Conservation (phyloP, 345 rosid genomes). For the Lenwebbia sp. region DNA sequence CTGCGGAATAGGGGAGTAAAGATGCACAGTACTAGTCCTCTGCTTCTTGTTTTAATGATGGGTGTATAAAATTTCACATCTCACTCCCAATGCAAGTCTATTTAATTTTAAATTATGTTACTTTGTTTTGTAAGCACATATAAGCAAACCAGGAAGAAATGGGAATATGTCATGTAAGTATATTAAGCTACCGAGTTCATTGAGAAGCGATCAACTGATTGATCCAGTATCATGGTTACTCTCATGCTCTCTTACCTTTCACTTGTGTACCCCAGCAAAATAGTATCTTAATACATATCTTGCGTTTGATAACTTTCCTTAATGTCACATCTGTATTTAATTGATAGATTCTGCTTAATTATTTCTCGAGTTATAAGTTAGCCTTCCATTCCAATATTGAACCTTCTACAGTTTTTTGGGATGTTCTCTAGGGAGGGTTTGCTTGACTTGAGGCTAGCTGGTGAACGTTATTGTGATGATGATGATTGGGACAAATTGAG, state of each 20-base stretch:
- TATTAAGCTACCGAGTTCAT: not conserved
- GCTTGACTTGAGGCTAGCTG: slow-evolving; percentile 26
- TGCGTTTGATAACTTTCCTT: not conserved
- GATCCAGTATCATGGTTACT: not conserved
- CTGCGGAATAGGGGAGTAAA: not conserved
- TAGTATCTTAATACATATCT: not conserved
- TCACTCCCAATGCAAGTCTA: not conserved
- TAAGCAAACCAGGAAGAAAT: not conserved
- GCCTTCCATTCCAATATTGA: not conserved
- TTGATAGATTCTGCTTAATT: not conserved
- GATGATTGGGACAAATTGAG: slow-evolving; percentile 20
- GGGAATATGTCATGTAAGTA: not conserved
- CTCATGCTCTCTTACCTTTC: not conserved
- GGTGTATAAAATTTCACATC: not conserved
- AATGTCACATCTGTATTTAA: not conserved
- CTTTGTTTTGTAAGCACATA: not conserved
- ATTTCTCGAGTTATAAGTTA: not conserved
- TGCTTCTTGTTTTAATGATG: not conserved
- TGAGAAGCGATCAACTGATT: not conserved
- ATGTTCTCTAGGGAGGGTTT: slow-evolving; percentile 21
- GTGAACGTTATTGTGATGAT: slow-evolving; percentile 24
- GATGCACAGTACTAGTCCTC: not conserved
- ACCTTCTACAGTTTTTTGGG: slow-evolving; percentile 32
- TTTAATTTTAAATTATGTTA: not conserved
- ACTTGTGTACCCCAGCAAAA: not conserved